These are phyloP conservation scores for Selaginella moellendorffii DNA, from an alignment of 75 land plant species.

Conservation along the genomic window DNA sequence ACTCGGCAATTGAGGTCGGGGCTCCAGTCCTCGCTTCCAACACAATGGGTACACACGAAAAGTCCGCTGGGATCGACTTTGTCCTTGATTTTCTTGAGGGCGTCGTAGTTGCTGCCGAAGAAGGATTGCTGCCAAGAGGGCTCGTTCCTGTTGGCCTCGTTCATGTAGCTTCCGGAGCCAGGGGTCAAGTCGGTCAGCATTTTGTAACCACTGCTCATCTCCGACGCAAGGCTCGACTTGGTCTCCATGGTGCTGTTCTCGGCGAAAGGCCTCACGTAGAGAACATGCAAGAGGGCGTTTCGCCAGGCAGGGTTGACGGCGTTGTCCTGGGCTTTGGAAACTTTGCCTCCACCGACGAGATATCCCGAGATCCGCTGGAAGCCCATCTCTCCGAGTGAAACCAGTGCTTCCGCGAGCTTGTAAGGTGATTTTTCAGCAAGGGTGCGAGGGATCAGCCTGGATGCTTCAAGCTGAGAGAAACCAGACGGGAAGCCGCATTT, in stretches of 20 bases:
- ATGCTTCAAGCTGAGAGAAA: background rate
- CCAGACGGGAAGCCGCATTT: background rate
- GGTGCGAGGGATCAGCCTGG: constrained; percentile 2
- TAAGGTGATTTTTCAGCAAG: background rate
- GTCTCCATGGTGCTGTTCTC: background rate
- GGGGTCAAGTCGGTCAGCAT: background rate
- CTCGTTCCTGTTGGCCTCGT: background rate
- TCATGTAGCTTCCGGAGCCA: constrained; percentile 10
- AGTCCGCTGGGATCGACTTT: constrained; percentile 2
- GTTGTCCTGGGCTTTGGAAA: background rate
- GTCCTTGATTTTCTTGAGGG: constrained; percentile 2
- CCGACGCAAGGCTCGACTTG: too few relatives aligned
- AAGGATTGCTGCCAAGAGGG: background rate
- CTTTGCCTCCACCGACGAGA: background rate
- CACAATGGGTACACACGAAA: constrained; percentile 3
- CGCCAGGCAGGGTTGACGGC: constrained; percentile 8
- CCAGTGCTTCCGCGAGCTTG: background rate
- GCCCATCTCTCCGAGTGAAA: background rate
- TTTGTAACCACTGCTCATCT: background rate
- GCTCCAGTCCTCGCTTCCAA: constrained; percentile 6
- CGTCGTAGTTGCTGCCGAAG: constrained; percentile 1
- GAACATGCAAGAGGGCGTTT: background rate
- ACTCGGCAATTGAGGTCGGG: background rate
- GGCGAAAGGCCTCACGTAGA: background rate
- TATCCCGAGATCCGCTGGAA: background rate